Base-by-base conservation (phyloP, 164 flowering plant species). In the Protea cynaroides region DNA sequence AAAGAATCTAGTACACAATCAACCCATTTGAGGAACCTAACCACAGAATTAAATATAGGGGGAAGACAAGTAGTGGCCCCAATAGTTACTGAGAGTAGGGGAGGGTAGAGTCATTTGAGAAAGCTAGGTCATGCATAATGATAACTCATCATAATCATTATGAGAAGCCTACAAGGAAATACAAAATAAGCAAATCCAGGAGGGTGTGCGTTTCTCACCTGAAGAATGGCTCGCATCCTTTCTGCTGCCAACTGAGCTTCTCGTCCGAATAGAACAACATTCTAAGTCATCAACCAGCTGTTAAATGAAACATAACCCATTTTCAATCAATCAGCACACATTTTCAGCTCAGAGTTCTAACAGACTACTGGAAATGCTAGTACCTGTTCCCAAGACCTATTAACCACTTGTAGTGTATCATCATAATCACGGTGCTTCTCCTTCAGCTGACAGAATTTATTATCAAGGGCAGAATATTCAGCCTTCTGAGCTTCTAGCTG, bases 401-500 rank as follows among this genome's bases (percentile, higher is more conserved):
- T 78, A 46, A 92, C 92, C 55, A 71, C 76, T 23, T 62, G 64
- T 57, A 92, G 43, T 17, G 80, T 84, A 65, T 77, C 74, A 65
- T 78, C 83, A 73, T 84, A 81, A n/a, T 81, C 76, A 64, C 71
- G 65, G 63, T 85, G 96, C 66, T 76, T 84, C 65, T 79, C 85
- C 62, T 76, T 80, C 52, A 82, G 70, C 61, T 69, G 80, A 67
- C 72, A 62, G 25, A 83, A 73, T 71, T 82, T 88, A 65, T 69
- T 77, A 64, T 83, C 90, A 61, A 82, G 85, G 21, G 73, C 73
- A 37, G 49, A 49, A 67, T 65, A 74, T 72, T 91, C 97, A 61
- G 75, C 72, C 76, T 82, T 89, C 73, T 88, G 96, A 56, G 81
- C 80, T 75, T 92, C 99, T 65, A 94, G 66, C 73, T 89, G 88